Base-by-base conservation (phyloP, 164 flowering plant species). In the Stephania japonica region DNA sequence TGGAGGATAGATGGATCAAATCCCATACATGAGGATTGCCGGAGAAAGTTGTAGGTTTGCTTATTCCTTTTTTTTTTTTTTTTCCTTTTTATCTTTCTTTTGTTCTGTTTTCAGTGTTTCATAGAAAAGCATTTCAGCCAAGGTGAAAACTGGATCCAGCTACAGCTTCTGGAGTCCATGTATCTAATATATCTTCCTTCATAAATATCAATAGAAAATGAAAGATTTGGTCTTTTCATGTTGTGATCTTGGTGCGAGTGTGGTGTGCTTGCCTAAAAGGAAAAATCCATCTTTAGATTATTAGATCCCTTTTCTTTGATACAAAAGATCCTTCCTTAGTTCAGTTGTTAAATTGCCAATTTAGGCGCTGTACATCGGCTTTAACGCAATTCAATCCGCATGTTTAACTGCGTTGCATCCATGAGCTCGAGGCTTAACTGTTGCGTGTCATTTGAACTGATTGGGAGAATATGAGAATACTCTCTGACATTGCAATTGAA, bases 11-110 rank as follows among this genome's bases (percentile, higher is more conserved):
- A 44, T 78, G 76, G 78, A 75, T 77, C 62, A 80, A 71, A 77
- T 75, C 75, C 79, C 84, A 85, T 86, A 85, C 76, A 78, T 82
- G 81, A 70, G 77, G 73, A 79, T 64, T 64, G 76, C 78, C 44
- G 68, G 75, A 72, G 26, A 56, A 61, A 67, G 41, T 44, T 44
- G 77, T 83, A 84, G 85, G 81, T 76, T 78, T 77, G 26, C 14
- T 42, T 70, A 77, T 77, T 49, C 11, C 26, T 63, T 63, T 63
- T 78, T 79, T 71, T 77, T 75, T 80, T 80, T 50, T 26, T 5
- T 59, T 50, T 73, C 70, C 14, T 43, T 38, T 11, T 65, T 61
- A 61, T 23, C 56, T 67, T 53, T 69, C 62, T 70, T 68, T 67
- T 49, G 2, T 53, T 69, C 62, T 38, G 65, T 25, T 24, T 76